Base-by-base conservation (phyloP, 116 monocot genomes). In the Phalaenopsis hybrid region DNA sequence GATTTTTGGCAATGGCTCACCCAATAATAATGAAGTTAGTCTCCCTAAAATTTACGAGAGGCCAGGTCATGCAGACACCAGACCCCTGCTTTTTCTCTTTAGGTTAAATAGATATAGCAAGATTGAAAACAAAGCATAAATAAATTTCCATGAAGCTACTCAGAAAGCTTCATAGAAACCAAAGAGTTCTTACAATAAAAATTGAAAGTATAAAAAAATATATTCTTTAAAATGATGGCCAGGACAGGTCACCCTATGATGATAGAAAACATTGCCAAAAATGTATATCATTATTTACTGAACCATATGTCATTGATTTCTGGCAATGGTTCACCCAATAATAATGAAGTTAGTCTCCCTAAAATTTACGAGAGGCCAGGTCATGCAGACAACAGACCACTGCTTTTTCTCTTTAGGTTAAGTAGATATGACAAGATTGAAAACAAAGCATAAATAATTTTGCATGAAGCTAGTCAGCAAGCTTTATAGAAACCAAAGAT, bases 321-420 rank as follows among this genome's bases (percentile, higher is more conserved):
- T 59, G 25, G 37, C 55, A 81, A 58, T 57, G 75, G 75, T 81
- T 81, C 81, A 81, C 81, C 81, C 72, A 81, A 75, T 75, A 75
- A 81, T 44, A 75, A 75, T 81, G 81, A 44, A 55, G 16, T 75
- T 81, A 58, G 41, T 81, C 18, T 81, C 44, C 75, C 75, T 75
- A 43, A 81, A 81, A 20, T 34, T 81, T 23, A 80, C 73, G 37
- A 73, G 50, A 74, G 81, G 37, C 55, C 51, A 31, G 63, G 23
- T 23, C 25, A 70, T 50, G 55, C n/a, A 73, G 51, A 81, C 34
- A 55, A 16, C 72, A 49, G 33, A 81, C 68, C 80, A 21, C 69
- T 69, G 80, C 69, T 69, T 80, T 37, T 70, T 70, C 63, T 69
- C 44, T 59, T 68, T 69, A 23, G 41, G 80, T 8, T 23, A 18